phyloP scores from a whole-genome alignment of 495 filamentous ascomycete species.

The Talaromyces adpressus region DNA sequence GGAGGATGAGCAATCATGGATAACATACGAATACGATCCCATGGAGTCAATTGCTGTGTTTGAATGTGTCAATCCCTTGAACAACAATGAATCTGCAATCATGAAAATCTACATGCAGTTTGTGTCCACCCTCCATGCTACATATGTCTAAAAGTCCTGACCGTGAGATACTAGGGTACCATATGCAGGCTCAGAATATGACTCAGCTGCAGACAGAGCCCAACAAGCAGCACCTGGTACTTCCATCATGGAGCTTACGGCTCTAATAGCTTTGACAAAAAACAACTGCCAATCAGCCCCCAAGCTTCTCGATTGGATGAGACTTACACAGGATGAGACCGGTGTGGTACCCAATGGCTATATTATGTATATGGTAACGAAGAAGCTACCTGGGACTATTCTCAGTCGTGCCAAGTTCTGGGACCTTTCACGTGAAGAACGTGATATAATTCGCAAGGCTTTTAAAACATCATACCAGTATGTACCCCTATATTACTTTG shows the following conservation, averaged over 20 bases:
- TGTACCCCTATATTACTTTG: background rate
- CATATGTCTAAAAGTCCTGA: background rate
- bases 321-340: conserved; percentile 4
- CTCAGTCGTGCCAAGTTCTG: too few species aligned
- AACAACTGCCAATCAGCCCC: background rate
- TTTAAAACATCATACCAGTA: background rate
- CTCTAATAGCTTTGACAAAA: background rate
- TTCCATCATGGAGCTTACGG: background rate
- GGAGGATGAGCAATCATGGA: background rate
- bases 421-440: too few species aligned
- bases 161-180: background rate
- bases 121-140: background rate
- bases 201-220: background rate
- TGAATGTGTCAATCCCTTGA: background rate
- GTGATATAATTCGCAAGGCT: background rate
- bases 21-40: background rate
- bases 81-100: background rate
- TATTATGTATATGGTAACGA: conserved; percentile 7
- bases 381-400: conserved; percentile 7
- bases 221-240: background rate
- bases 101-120: background rate
- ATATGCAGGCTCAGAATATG: background rate
- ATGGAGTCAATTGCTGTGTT: background rate
- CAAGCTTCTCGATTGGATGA: conserved; percentile 7
- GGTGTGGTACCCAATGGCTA: conserved; percentile 11